Percentiles rank a stretch among this genome's conserved stretches.
Conservation (phyloP, 139 green algal species). For the Chlamydomonas incerta region DNA sequence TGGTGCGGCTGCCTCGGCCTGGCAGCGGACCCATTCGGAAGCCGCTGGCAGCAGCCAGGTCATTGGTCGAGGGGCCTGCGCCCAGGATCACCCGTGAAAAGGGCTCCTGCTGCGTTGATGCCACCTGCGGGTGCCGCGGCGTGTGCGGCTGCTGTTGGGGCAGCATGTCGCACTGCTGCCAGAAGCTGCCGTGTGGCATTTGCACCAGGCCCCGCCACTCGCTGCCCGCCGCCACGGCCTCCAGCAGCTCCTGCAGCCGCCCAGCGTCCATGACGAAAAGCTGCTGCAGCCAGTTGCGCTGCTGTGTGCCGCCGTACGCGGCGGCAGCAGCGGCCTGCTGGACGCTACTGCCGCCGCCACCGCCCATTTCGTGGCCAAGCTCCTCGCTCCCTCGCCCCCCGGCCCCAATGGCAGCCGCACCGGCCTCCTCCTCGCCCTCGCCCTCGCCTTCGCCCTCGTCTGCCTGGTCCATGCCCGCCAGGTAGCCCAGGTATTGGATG, state of each 20-base stretch:
- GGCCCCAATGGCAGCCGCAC: background rate
- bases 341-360: background rate
- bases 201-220: background rate
- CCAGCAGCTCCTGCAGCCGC: constrained; percentile 37
- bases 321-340: too few species aligned
- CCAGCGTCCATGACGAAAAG: constrained; percentile 41
- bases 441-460: background rate
- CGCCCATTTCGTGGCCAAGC: too few species aligned
- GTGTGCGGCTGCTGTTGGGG: background rate
- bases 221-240: background rate
- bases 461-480: background rate
- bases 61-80: background rate
- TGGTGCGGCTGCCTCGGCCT: too few species aligned
- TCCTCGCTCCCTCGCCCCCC: too few species aligned
- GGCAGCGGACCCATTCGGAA: too few species aligned
- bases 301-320: background rate
- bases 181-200: background rate
- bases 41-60: background rate
- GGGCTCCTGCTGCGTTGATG: background rate
- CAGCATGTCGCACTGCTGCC: background rate
- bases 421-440: background rate
- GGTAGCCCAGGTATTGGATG: constrained; percentile 44
- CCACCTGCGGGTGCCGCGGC: background rate
- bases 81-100: background rate
- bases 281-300: background rate